Conservation (phyloP, 2,329 filamentous ascomycete species). For the Xylaria sp. region DNA sequence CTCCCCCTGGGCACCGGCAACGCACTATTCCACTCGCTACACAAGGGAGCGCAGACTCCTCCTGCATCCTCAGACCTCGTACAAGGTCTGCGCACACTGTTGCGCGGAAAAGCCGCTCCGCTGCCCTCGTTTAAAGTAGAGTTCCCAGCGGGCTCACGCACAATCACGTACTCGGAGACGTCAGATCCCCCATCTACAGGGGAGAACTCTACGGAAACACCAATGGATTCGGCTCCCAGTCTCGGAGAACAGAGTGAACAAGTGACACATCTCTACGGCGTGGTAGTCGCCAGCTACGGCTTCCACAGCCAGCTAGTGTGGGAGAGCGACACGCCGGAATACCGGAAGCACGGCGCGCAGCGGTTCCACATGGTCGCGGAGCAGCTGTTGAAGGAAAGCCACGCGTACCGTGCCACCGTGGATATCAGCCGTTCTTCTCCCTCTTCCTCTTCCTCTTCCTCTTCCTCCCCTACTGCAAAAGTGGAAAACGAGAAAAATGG, state of each 20-base stretch:
- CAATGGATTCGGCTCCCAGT: conserved; percentile 16
- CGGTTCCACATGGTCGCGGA: conserved; percentile 88
- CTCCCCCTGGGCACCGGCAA: conserved; percentile 75
- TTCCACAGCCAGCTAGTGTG: conserved; percentile 90
- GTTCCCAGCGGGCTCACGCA: conserved; percentile 69
- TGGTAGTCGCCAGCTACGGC: conserved; percentile 89
- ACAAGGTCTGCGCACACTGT: conserved; percentile 66
- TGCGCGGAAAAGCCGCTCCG: conserved; percentile 64
- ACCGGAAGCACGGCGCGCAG: conserved; percentile 79
- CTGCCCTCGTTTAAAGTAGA: conserved; percentile 72
- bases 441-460: not conserved
- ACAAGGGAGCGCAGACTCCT: conserved; percentile 65
- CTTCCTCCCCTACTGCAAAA: not conserved
- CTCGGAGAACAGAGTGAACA: conserved; percentile 48
- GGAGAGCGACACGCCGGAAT: conserved; percentile 86
- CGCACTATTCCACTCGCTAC: conserved; percentile 70
- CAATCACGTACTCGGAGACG: conserved; percentile 54
- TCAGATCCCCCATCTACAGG: conserved; percentile 24
- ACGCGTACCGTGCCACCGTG: conserved; percentile 62
- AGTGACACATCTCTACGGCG: conserved; percentile 69
- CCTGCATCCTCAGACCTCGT: conserved; percentile 56
- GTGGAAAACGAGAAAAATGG: conserved; percentile 43
- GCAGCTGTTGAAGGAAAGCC: conserved; percentile 71
- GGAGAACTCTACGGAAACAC: not conserved
- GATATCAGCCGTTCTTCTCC: conserved; percentile 43